These are phyloP conservation scores for Phtheirospermum japonicum DNA, from an alignment of 257 asterid genomes.

Conservation along the genomic window DNA sequence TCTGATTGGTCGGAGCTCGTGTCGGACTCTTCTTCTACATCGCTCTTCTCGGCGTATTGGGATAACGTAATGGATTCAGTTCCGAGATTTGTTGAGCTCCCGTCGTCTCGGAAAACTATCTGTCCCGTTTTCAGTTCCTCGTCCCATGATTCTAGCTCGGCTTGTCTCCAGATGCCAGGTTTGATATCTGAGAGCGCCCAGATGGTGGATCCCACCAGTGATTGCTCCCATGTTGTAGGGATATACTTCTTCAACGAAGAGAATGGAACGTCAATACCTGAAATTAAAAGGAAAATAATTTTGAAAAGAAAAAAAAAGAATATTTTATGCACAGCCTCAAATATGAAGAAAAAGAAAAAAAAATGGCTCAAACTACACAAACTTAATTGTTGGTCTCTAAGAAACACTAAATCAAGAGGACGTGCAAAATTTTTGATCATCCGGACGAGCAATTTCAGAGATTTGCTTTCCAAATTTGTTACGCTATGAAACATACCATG, in stretches of 20 bases:
- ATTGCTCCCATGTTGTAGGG: conserved; percentile 74
- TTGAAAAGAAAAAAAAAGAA: too few species aligned
- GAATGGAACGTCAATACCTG: conserved; percentile 71
- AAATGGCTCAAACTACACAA: not conserved
- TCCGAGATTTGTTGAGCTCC: conserved; percentile 69
- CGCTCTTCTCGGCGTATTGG: conserved; percentile 49
- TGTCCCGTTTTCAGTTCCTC: conserved; percentile 53
- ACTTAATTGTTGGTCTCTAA: not conserved
- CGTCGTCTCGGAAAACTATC: conserved; percentile 71
- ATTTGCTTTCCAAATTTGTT: conserved; percentile 30
- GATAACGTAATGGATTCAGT: conserved; percentile 58
- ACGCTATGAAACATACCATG: conserved; percentile 82
- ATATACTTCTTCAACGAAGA: conserved; percentile 63
- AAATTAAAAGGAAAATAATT: conserved; percentile 2
- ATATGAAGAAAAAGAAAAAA: not conserved
- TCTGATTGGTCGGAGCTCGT: conserved; percentile 49
- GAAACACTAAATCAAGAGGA: too few species aligned
- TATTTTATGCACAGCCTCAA: too few species aligned
- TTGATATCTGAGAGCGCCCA: conserved; percentile 70
- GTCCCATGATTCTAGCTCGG: conserved; percentile 88
- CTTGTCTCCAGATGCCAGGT: conserved; percentile 80
- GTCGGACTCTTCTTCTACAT: conserved; percentile 58
- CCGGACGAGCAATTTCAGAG: conserved; percentile 22
- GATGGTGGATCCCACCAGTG: conserved; percentile 77
- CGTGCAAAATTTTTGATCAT: not conserved